Conservation (phyloP, 345 rosid species). For the Eucalyptus curtisii region DNA sequence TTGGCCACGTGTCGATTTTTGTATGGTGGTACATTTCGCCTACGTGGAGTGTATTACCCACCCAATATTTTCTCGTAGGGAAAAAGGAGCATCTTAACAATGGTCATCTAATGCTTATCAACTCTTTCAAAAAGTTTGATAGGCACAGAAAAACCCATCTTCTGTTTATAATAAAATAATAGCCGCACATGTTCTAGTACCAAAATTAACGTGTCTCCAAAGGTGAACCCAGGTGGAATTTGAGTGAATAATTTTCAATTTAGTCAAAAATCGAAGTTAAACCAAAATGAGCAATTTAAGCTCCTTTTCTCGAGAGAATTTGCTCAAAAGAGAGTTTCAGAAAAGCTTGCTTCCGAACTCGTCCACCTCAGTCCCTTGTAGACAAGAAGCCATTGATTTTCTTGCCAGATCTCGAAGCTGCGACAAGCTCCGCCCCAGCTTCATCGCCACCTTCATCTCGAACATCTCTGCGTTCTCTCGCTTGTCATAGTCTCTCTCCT, state of each 20-base stretch:
- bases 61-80: too few species aligned
- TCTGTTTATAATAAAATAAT: neutral
- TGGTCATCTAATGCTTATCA: neutral
- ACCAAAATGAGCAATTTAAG: neutral
- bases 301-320: neutral
- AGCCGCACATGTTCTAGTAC: neutral
- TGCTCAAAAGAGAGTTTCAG: neutral
- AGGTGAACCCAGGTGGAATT: neutral
- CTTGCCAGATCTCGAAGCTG: slow-evolving; percentile 25
- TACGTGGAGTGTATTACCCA: too few species aligned
- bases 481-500: slow-evolving; percentile 1
- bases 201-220: neutral
- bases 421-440: slow-evolving; percentile 38
- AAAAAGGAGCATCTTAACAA: neutral
- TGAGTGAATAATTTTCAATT: neutral
- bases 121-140: neutral
- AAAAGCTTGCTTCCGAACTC: slow-evolving; percentile 40
- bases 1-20: too few species aligned
- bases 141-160: neutral
- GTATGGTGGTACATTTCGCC: too few species aligned
- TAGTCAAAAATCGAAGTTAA: neutral
- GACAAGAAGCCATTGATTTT: neutral
- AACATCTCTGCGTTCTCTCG: slow-evolving; percentile 27
- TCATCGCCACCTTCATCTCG: slow-evolving; percentile 24
- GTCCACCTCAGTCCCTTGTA: slow-evolving; percentile 1